These are phyloP conservation scores for Neospermospora avenae DNA, from an alignment of 2,329 filamentous ascomycete genomes.

Conservation along the genomic window DNA sequence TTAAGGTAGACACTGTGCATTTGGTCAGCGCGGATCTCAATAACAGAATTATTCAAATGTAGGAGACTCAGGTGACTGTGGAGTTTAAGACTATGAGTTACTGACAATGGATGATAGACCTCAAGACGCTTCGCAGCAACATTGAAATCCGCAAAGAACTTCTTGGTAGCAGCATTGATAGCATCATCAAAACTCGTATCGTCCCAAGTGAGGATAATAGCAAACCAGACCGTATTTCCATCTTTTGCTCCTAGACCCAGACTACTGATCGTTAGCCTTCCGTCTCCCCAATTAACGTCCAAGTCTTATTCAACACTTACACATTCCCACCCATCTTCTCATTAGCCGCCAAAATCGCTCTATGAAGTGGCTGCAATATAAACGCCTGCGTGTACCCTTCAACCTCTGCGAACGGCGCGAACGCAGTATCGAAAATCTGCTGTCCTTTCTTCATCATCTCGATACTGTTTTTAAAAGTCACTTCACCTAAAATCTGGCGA, in stretches of 20 bases:
- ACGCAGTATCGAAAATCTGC: background rate
- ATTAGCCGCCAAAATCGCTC: background rate
- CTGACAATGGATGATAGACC: slow-evolving; percentile 8
- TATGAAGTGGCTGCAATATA: background rate
- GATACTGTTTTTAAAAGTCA: background rate
- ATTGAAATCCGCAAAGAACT: background rate
- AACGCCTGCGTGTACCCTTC: background rate
- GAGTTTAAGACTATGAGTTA: background rate
- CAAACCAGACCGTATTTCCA: slow-evolving; percentile 2
- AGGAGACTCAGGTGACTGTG: background rate
- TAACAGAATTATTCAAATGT: background rate
- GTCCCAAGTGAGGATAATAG: background rate
- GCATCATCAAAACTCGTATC: background rate
- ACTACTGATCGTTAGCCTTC: background rate
- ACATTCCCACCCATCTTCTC: slow-evolving; percentile 3
- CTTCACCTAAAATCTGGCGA: background rate
- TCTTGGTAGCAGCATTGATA: background rate
- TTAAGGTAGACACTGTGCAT: slow-evolving; percentile 31
- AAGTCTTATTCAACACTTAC: background rate
- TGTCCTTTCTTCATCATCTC: background rate
- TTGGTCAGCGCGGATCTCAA: background rate
- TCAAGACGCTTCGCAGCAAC: slow-evolving; percentile 1
- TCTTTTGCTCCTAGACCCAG: background rate
- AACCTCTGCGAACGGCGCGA: background rate
- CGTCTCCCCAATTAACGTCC: background rate